Conservation (phyloP, 306 rosid species). For the Gleditsia sinensis region DNA sequence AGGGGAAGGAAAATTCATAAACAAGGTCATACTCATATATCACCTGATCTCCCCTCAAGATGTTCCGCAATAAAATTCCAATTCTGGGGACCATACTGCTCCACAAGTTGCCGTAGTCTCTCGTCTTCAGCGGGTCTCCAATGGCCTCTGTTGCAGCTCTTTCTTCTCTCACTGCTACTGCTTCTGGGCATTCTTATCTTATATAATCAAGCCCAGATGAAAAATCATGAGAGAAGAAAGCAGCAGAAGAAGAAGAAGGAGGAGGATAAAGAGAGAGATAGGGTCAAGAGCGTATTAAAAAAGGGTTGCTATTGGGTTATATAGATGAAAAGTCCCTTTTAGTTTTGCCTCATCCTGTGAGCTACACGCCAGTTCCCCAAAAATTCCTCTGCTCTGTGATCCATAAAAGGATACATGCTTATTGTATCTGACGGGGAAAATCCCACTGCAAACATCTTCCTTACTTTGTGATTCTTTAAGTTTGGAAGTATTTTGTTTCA, state of each 20-base stretch:
- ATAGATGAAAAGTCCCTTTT: constrained; percentile 45
- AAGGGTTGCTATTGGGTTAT: constrained; percentile 24
- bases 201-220: background rate
- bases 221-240: background rate
- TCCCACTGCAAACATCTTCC: constrained; percentile 20
- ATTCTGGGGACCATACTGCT: constrained; percentile 57
- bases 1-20: background rate
- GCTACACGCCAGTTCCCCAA: background rate
- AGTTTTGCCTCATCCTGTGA: constrained; percentile 40
- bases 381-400: background rate
- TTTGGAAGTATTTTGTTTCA: constrained; percentile 38
- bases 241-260: background rate
- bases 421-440: background rate
- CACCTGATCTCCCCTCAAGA: constrained; percentile 66
- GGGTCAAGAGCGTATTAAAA: background rate
- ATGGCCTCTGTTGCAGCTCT: constrained; percentile 56
- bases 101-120: constrained; percentile 49
- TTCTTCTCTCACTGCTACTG: constrained; percentile 30
- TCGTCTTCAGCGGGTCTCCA: constrained; percentile 67
- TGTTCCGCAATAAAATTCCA: constrained; percentile 70
- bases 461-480: constrained; percentile 21
- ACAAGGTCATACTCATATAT: background rate
- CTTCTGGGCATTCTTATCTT: constrained; percentile 42
- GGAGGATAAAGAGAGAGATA: background rate
- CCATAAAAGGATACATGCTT: constrained; percentile 9